Evolutionary conservation across 495 filamentous ascomycete species (phyloP).

Genomic region (Hamigera avellanea): DNA sequence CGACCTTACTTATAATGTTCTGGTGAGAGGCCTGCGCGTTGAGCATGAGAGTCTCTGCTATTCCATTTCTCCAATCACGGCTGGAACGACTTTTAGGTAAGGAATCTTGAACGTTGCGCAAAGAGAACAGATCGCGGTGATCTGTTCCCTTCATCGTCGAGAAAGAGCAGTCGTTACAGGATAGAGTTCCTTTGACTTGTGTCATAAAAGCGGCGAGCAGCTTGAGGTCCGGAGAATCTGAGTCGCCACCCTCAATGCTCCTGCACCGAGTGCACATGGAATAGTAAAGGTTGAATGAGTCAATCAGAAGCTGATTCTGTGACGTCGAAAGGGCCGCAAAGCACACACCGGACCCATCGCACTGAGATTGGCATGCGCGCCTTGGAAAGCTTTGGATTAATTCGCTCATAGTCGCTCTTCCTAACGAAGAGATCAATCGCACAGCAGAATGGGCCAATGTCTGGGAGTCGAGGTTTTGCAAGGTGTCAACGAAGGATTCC

Average conservation of each 20-base stretch:
- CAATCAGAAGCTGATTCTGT: conserved; percentile 21
- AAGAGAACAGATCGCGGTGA: conserved; percentile 2
- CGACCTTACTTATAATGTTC: conserved; percentile 33
- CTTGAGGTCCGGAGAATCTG: not conserved
- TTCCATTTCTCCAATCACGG: conserved; percentile 32
- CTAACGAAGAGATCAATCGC: conserved; percentile 5
- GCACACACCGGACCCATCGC: conserved; percentile 13
- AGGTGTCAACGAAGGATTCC: conserved; percentile 11
- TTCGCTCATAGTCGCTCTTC: conserved; percentile 7
- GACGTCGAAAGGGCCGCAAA: conserved; percentile 6
- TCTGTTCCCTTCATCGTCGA: conserved; percentile 5
- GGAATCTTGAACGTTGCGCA: conserved; percentile 6
- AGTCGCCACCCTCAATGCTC: conserved; percentile 1
- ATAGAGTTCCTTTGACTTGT: conserved; percentile 6
- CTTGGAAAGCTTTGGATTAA: conserved; percentile 15
- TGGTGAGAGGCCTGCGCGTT: conserved; percentile 25
- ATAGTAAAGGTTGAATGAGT: conserved; percentile 18
- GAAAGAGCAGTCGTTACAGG: conserved; percentile 10
- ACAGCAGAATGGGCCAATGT: conserved; percentile 3
- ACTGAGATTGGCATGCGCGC: conserved; percentile 7
- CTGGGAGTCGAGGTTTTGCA: conserved; percentile 8
- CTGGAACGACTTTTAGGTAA: conserved; percentile 6
- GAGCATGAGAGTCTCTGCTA: conserved; percentile 24
- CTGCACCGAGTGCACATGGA: conserved; percentile 7
- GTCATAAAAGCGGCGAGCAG: conserved; percentile 7